Base-by-base conservation (phyloP, 176 grass and related monocot species). In the Tuctoria greenei region DNA sequence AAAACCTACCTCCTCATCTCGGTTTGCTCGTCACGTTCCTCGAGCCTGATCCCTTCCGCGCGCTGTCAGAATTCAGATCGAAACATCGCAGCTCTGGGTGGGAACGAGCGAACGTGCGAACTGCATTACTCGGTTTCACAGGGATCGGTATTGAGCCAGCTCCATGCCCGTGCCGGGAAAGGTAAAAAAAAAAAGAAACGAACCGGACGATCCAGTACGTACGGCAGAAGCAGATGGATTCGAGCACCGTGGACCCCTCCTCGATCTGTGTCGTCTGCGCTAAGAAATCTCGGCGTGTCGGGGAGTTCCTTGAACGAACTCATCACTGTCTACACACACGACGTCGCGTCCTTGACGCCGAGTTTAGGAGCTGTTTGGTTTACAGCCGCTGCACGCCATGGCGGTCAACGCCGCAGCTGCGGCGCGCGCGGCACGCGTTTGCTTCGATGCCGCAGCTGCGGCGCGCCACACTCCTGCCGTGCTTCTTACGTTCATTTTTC, bases 131-230 rank as follows among this genome's bases (percentile, higher is more conserved):
- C 39, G 9, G 58, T 39, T 72, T 72, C 68, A 64, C 10, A 17
- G 50, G 61, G 50, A n/a, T 83, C 50, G 51, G 13, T 67, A 20
- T 46, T 61, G 69, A 58, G 61, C 61, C 34, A 35, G 25, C 24
- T 34, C 31, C 31, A 31, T 3, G 20, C 59, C 61, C 5, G 39
- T 43, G 71, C 54, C 21, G 9, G 54, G 20, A 55, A 21, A 20
- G 20, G n/a, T n/a, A n/a, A n/a, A n/a, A n/a, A 4, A 44, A 82
- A 66, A 23, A 45, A 55, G 9, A 34, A 37, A 50, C 12, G 13
- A 7, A 56, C 28, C n/a, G 26, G 2, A 7, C 63, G 31, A 37
- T 36, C 70, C 61, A 58, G 49, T 55, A 37, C 18, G 51, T 67
- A 66, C 18, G 51, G 61, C 62, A 12, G 4, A 51, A 58, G 56